Evolutionary conservation across 2,329 filamentous ascomycete genomes (phyloP), one percentile per base, ranked within the genome.

Genomic region (Purpureocillium takamizusanense): DNA sequence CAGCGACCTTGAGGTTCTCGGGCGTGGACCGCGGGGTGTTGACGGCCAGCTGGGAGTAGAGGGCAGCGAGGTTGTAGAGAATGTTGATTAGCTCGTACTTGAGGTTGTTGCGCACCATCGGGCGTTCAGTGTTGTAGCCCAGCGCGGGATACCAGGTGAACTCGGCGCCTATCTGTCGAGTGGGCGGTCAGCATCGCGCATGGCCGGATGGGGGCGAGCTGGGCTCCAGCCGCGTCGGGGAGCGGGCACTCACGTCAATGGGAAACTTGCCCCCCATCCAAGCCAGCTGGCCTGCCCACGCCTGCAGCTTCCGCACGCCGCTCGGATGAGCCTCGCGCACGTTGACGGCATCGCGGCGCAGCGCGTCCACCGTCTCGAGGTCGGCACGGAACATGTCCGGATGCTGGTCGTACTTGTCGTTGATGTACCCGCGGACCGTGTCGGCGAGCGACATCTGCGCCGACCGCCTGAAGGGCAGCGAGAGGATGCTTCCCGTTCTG

Each of bases 241-340:
- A 27, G 8, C 32, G 12, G 15, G 13, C 13, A 52, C 55, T 49
- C 40, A 90, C 84, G 65, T 97, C 92, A 50, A 95, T 86, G 12
- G 92, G 92, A 56, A 98, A 97, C 66, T 98, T 98, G 44, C 86
- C 87, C 39, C 83, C 79, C 51, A 97, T 81, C 86, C 89, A 97
- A 46, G 87, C 82, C 40, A 98, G 70, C 68, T 98, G 92, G 10
- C 83, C 90, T 4, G 88, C 87, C 62, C 98, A 98, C 13, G 79
- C 76, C 55, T 92, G 81, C n/a, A 98, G 72, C 67, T 90, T 92
- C 55, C 77, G 82, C 49, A 95, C 75, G 16, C 90, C 90, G 56
- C 83, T 94, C 5, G 76, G 69, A 56, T 98, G 92, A 3, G 92
- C 80, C 57, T 98, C 92, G 42, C 83, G 78, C 2, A 92, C 83